These are phyloP conservation scores for Goniomonas avonlea DNA, from an alignment of 78 protist species.

Conservation along the genomic window DNA sequence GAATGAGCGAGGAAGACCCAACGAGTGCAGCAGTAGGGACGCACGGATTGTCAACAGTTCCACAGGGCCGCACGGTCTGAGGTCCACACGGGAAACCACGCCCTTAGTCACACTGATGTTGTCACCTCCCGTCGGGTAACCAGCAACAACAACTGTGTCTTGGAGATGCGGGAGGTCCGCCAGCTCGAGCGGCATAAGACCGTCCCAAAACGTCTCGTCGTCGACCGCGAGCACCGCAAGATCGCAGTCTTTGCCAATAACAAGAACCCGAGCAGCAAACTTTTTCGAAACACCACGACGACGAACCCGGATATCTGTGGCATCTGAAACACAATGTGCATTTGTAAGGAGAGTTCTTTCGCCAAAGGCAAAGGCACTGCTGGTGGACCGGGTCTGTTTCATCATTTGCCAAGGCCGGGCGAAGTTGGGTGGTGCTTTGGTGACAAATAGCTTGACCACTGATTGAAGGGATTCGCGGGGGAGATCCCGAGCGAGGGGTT, in stretches of 20 bases:
- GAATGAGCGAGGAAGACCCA: too few species aligned
- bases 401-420: neutral
- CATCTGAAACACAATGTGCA: neutral
- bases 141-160: slow-evolving; percentile 13
- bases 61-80: neutral
- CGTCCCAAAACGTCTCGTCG: slow-evolving; percentile 5
- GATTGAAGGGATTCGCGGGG: too few species aligned
- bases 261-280: neutral
- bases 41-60: too few species aligned
- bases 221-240: slow-evolving; percentile 12
- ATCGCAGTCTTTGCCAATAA: slow-evolving; percentile 11
- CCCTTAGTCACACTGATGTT: slow-evolving; percentile 18
- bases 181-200: neutral
- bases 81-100: slow-evolving; percentile 23
- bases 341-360: neutral
- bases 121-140: slow-evolving; percentile 24
- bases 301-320: neutral
- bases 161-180: slow-evolving; percentile 15
- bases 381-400: neutral
- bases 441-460: neutral
- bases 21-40: too few species aligned
- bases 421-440: neutral
- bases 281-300: neutral
- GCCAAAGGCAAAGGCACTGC: neutral
- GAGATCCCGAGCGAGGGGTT: too few species aligned